phyloP scores from a whole-genome alignment of 2,329 filamentous ascomycete genomes.

The Elsinoe ampelina region DNA sequence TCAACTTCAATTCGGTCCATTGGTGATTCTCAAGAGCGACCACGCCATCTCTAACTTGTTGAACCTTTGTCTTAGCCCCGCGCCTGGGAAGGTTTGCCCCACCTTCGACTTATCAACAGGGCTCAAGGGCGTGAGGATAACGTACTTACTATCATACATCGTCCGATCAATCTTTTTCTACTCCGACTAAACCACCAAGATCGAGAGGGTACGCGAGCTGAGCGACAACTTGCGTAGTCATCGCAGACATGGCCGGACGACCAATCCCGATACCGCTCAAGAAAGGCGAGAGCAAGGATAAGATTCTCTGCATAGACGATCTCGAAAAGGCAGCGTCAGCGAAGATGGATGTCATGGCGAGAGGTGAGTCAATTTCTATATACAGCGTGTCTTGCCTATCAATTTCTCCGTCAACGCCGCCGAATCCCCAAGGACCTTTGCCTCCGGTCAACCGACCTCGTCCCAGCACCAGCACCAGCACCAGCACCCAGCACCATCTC shows the following conservation, averaged over 20 bases:
- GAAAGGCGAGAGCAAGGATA: not conserved
- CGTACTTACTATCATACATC: too few species aligned
- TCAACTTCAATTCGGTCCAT: not conserved
- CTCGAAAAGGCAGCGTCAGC: not conserved
- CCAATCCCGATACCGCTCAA: constrained; percentile 1
- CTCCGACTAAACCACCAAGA: too few species aligned
- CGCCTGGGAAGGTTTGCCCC: too few species aligned
- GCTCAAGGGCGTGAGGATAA: too few species aligned
- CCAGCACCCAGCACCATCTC: too few species aligned
- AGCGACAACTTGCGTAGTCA: not conserved
- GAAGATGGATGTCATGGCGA: not conserved
- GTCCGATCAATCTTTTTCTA: too few species aligned
- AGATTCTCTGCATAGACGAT: constrained; percentile 11
- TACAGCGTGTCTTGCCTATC: not conserved
- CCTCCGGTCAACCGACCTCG: not conserved
- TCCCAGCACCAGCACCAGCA: not conserved
- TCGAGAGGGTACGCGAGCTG: not conserved
- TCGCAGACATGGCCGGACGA: not conserved
- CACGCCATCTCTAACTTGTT: too few species aligned
- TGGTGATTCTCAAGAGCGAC: too few species aligned
- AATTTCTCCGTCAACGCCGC: not conserved
- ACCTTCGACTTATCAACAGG: too few species aligned
- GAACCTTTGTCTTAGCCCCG: too few species aligned
- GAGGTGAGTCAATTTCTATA: not conserved
- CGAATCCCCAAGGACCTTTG: not conserved